These are phyloP conservation scores for Phytophthora sp. DNA, from an alignment of 352 stramenopile genomes.

Conservation along the genomic window DNA sequence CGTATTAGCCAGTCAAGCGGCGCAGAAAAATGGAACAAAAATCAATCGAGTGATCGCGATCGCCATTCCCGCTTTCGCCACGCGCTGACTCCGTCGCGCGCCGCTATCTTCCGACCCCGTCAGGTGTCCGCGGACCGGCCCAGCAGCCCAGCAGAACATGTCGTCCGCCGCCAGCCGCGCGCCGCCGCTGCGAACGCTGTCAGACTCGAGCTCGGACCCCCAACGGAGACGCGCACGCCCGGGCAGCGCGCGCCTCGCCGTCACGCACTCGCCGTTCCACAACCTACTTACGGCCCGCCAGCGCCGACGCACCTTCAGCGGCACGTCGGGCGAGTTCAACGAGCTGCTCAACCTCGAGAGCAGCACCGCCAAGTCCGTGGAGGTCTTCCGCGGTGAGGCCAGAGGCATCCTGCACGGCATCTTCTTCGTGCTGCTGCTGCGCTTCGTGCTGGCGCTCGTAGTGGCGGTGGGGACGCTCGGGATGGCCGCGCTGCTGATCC, in stretches of 20 bases:
- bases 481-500: slow-evolving; percentile 34
- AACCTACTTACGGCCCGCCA: slow-evolving; percentile 23
- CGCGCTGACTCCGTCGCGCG: background rate
- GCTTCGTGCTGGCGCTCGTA: slow-evolving; percentile 52
- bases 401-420: slow-evolving; percentile 65
- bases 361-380: slow-evolving; percentile 60
- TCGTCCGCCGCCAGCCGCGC: background rate
- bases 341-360: slow-evolving; percentile 48
- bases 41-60: background rate
- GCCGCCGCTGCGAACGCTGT: slow-evolving; percentile 9
- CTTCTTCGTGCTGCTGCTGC: slow-evolving; percentile 64
- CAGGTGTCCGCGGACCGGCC: background rate
- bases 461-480: slow-evolving; percentile 44
- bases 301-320: slow-evolving; percentile 36
- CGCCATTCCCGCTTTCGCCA: background rate
- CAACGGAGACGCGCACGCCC: slow-evolving; percentile 13
- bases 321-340: slow-evolving; percentile 39
- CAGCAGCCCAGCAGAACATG: background rate
- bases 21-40: background rate
- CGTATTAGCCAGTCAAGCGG: background rate
- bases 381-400: slow-evolving; percentile 61
- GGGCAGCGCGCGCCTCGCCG: slow-evolving; percentile 14
- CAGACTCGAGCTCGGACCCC: slow-evolving; percentile 8
- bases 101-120: slow-evolving; percentile 5
- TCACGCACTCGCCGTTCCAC: slow-evolving; percentile 21